These are phyloP conservation scores for Yamadazyma atlantica DNA, from an alignment of 1,139 yeast species.

Conservation along the genomic window DNA sequence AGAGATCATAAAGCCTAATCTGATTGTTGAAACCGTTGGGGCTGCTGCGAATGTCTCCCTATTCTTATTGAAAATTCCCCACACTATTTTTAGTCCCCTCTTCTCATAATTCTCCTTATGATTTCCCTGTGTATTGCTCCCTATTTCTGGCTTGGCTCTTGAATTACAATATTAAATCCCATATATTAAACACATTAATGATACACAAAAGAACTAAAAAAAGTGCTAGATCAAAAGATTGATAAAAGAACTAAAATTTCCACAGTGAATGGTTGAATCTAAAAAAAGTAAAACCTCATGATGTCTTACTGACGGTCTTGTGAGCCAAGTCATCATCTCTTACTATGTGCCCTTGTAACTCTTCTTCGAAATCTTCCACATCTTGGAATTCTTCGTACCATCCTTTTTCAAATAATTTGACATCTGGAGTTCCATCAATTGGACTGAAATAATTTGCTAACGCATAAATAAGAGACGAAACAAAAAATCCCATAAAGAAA, in stretches of 20 bases:
- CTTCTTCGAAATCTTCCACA: constrained; percentile 63
- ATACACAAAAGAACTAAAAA: neutral
- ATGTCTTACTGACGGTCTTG: neutral
- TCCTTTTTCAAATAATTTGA: constrained; percentile 50
- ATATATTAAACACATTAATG: neutral
- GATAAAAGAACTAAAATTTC: too few relatives aligned
- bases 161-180: neutral
- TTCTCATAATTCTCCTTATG: too few relatives aligned
- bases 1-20: too few relatives aligned
- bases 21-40: too few relatives aligned
- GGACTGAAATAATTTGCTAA: constrained; percentile 56
- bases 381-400: constrained; percentile 66
- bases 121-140: too few relatives aligned
- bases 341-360: constrained; percentile 33
- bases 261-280: too few relatives aligned
- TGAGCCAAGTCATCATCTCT: constrained; percentile 21
- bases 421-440: constrained; percentile 55
- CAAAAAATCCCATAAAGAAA: constrained; percentile 71
- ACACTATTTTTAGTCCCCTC: too few relatives aligned
- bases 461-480: constrained; percentile 53
- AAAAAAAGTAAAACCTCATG: too few relatives aligned
- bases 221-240: neutral
- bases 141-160: neutral
- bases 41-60: too few relatives aligned
- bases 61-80: too few relatives aligned